Base-by-base conservation (phyloP, 805 yeast species). In the Kuraishia piskuri region DNA sequence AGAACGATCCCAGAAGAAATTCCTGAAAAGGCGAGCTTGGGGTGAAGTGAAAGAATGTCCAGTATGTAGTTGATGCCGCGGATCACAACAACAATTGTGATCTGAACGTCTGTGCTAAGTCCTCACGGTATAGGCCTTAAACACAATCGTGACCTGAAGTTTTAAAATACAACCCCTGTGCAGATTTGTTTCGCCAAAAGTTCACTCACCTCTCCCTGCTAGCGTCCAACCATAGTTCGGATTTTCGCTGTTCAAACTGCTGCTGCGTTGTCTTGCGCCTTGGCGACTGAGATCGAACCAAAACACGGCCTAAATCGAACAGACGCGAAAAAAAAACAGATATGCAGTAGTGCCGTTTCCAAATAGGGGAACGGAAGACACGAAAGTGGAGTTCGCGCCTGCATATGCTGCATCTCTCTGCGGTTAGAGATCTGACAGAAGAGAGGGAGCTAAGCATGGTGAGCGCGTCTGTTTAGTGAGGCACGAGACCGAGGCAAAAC, bases 211-310 rank as follows among this genome's bases (percentile, higher is more conserved):
- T 31, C 40, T 31, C 40, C 17, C 17, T 31, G 14, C 40, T 31
- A 31, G 40, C 17, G 57, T 50, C 25, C 56, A 54, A 20, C 57
- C 55, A 50, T 53, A 48, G 50, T 55, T 55, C 59, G 56, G 57
- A 47, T 26, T 31, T 26, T 36, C 36, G 31, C 37, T 19, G 52
- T 22, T 25, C 7, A 25, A 25, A 25, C 7, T 25, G 31, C 14
- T 14, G 17, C 9, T 31, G 40, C 40, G 40, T 31, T 31, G 17
- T 31, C 40, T 31, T 31, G 40, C 40, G 40, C 40, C 40, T 31
- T 31, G 40, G 40, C 40, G 40, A 8, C 40, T 31, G 40, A 31
- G 40, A 31, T 31, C 40, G 40, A 12, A 31, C 40, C 40, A 31
- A 31, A 31, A 31, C 40, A 31, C 14, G 17, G 40, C 40, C 40